These are phyloP conservation scores for Raddia guianensis DNA, from an alignment of 176 grass and related monocot species.

Conservation along the genomic window DNA sequence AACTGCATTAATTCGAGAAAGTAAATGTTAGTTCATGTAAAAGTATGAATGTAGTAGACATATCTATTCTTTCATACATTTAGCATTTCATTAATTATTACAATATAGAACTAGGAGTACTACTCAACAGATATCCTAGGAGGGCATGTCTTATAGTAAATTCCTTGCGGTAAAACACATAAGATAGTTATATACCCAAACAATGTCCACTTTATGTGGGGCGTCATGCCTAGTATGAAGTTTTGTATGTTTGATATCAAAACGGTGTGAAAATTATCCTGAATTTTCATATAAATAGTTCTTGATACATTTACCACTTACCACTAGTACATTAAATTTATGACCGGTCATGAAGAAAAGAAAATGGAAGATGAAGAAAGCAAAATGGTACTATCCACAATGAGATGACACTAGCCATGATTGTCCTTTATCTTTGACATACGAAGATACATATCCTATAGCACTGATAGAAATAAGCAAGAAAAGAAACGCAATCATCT, in stretches of 20 bases:
- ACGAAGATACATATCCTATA: too few relatives aligned
- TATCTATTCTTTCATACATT: background rate
- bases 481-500: background rate
- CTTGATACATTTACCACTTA: background rate
- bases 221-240: background rate
- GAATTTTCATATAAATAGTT: background rate
- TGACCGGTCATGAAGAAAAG: background rate
- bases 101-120: background rate
- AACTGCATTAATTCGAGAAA: slow-evolving; percentile 7
- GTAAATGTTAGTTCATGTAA: background rate
- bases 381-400: background rate
- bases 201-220: slow-evolving; percentile 3
- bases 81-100: background rate
- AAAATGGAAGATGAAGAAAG: background rate
- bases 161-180: background rate
- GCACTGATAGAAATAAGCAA: too few relatives aligned
- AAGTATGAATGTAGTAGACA: slow-evolving; percentile 5
- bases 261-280: background rate
- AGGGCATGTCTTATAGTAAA: background rate
- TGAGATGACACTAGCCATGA: background rate
- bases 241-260: background rate
- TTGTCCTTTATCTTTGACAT: too few relatives aligned
- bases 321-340: background rate
- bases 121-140: background rate
- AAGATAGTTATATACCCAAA: slow-evolving; percentile 11